Evolutionary conservation across 2,329 filamentous ascomycete genomes (phyloP).

Genomic region (Amphichorda felina): DNA sequence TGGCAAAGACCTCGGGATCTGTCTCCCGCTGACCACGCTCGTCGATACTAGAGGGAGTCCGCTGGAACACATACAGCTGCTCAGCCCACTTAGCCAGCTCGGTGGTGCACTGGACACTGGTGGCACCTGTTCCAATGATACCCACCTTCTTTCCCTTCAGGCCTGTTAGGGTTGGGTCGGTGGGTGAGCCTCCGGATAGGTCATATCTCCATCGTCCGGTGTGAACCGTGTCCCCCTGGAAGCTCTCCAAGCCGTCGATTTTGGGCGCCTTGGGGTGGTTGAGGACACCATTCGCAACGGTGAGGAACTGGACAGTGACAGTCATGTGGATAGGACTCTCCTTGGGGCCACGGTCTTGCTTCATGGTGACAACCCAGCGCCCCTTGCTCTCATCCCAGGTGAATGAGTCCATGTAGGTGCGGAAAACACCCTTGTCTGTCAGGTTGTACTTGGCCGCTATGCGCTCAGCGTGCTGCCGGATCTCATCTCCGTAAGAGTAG

Average conservation of each 20-base stretch:
- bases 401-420: constrained; percentile 20
- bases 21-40: too few species aligned
- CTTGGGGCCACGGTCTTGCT: too few species aligned
- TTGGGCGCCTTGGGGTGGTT: constrained; percentile 19
- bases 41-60: too few species aligned
- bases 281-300: constrained; percentile 15
- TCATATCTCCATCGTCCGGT: constrained; percentile 27
- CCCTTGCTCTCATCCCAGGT: constrained; percentile 15
- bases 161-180: too few species aligned
- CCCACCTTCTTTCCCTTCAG: too few species aligned
- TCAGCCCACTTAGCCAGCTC: too few species aligned
- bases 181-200: too few species aligned
- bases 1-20: too few species aligned
- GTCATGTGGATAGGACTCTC: too few species aligned
- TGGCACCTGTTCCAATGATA: too few species aligned
- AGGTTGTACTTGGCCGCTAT: constrained; percentile 12
- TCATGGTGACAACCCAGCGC: constrained; percentile 16
- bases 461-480: constrained; percentile 5
- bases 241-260: constrained; percentile 18
- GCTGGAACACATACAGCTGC: too few species aligned
- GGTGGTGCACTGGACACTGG: too few species aligned
- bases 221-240: constrained; percentile 24
- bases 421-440: constrained; percentile 23
- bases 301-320: constrained; percentile 4
- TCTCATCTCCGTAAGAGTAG: constrained; percentile 3